A percentile compares a stretch with the other conserved stretches of the same genome.
phyloP scores from a whole-genome alignment of 805 yeast genomes.

The Saccharomyces paradoxus region DNA sequence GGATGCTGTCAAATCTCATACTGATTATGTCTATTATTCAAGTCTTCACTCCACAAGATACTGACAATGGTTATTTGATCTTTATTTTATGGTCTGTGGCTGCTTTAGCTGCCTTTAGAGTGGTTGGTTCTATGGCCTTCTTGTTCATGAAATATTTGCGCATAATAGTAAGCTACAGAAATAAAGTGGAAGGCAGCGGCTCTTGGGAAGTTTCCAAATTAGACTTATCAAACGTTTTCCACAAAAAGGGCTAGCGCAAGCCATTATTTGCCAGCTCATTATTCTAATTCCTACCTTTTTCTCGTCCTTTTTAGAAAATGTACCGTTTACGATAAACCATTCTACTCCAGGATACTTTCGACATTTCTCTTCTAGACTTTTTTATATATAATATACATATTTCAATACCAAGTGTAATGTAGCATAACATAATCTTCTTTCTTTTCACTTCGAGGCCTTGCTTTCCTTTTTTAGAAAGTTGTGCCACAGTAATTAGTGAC shows the following conservation, averaged over 20 bases:
- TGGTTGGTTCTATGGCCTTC: conserved; percentile 69
- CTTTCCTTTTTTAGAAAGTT: not conserved
- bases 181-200: conserved; percentile 34
- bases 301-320: not conserved
- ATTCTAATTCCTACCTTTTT: not conserved
- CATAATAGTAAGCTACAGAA: conserved; percentile 33
- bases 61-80: conserved; percentile 66
- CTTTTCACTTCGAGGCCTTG: not conserved
- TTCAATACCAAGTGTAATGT: not conserved
- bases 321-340: not conserved
- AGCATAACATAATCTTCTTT: not conserved
- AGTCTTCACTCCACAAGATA: conserved; percentile 60
- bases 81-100: conserved; percentile 92
- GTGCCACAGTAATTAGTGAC: not conserved
- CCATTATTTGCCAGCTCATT: conserved; percentile 31
- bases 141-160: conserved; percentile 38
- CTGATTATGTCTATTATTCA: conserved; percentile 84
- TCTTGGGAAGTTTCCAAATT: conserved; percentile 14
- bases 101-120: conserved; percentile 71
- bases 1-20: conserved; percentile 79
- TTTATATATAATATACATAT: not conserved
- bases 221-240: conserved; percentile 9
- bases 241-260: conserved; percentile 2
- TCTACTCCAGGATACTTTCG: not conserved
- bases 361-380: not conserved